These are phyloP conservation scores for Triglochin maritima DNA, from an alignment of 106 monocot genomes.

Conservation along the genomic window DNA sequence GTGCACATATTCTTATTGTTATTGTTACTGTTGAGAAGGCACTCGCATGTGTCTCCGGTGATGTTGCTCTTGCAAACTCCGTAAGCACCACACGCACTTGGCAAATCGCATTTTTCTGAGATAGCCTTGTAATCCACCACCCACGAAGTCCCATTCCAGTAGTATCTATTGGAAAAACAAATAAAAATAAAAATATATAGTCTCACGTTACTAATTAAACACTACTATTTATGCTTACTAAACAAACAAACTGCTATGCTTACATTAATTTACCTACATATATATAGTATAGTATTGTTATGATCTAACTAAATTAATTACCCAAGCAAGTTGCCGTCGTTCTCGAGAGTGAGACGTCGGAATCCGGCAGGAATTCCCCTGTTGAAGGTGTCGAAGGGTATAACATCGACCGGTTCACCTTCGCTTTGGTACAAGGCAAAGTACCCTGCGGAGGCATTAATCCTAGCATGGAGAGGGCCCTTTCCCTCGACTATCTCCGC, in stretches of 20 bases:
- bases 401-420: conserved; percentile 36
- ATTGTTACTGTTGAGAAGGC: background rate
- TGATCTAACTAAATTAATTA: too few species aligned
- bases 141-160: conserved; percentile 19
- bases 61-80: conserved; percentile 7
- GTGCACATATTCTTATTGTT: background rate
- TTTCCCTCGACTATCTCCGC: conserved; percentile 29
- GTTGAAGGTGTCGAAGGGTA: conserved; percentile 67
- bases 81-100: conserved; percentile 20
- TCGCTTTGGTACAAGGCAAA: conserved; percentile 75
- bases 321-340: conserved; percentile 53
- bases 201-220: too few species aligned
- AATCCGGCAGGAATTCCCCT: conserved; percentile 14
- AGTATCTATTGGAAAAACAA: conserved; percentile 5
- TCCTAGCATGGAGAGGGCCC: conserved; percentile 49
- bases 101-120: conserved; percentile 10
- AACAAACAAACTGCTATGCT: too few species aligned
- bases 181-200: too few species aligned
- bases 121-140: conserved; percentile 12
- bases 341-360: conserved; percentile 66
- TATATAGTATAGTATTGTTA: too few species aligned
- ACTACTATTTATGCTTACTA: too few species aligned
- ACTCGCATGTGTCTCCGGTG: conserved; percentile 1
- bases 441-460: conserved; percentile 42
- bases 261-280: too few species aligned